Evolutionary conservation across 306 rosid species (phyloP).

Genomic region (Hippophae rhamnoides): DNA sequence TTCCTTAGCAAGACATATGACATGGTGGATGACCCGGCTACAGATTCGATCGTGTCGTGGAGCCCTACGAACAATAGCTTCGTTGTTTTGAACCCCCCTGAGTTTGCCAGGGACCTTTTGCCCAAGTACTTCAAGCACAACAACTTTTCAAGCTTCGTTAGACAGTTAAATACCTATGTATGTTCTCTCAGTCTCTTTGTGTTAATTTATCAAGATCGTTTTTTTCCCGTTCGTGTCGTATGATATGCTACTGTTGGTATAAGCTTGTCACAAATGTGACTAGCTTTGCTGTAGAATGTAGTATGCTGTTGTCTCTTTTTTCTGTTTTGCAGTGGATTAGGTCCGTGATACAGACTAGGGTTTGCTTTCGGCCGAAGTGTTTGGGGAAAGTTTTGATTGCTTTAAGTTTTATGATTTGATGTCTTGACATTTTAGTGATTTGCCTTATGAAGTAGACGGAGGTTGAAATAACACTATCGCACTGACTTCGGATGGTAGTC

Average conservation of each 20-base stretch:
- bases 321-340: too few species aligned
- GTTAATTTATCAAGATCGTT: neutral
- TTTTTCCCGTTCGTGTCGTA: neutral
- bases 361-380: too few species aligned
- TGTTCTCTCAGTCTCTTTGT: neutral
- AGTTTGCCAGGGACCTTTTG: constrained; percentile 82
- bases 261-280: too few species aligned
- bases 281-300: too few species aligned
- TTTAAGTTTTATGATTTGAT: too few species aligned
- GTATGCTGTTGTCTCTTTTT: too few species aligned
- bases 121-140: constrained; percentile 92
- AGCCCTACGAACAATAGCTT: constrained; percentile 84
- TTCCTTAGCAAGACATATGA: constrained; percentile 90
- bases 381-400: too few species aligned
- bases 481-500: too few species aligned
- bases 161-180: constrained; percentile 93
- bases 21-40: constrained; percentile 83
- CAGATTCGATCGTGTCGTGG: constrained; percentile 87
- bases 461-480: too few species aligned
- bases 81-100: constrained; percentile 97
- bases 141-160: constrained; percentile 90
- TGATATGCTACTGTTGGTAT: neutral
- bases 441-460: too few species aligned
- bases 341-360: too few species aligned
- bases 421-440: too few species aligned